A percentile compares a stretch with the other conserved stretches of the same genome.
Evolutionary conservation across 305 asterid species (phyloP).

Genomic region (Fraxinus nigra): DNA sequence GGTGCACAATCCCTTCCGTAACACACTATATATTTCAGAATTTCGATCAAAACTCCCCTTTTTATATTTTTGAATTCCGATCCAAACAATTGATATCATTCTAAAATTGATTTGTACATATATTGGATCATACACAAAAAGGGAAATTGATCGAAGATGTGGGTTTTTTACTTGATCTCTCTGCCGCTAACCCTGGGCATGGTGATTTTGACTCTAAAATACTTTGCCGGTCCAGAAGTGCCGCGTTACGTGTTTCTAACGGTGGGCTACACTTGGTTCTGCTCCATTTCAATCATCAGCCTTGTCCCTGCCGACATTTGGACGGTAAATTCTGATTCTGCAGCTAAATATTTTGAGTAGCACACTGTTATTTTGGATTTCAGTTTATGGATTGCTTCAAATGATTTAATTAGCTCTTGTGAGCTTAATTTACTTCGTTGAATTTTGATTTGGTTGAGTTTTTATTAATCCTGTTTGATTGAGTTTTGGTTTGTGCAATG

Average conservation of each 20-base stretch:
- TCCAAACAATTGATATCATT: not conserved
- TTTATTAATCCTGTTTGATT: not conserved
- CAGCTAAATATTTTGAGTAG: conserved; percentile 1
- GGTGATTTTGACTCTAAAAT: conserved; percentile 77
- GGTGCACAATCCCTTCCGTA: not conserved
- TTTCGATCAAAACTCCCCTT: not conserved
- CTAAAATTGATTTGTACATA: not conserved
- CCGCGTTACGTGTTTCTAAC: conserved; percentile 85
- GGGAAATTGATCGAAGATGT: conserved; percentile 46
- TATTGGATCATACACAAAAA: not conserved
- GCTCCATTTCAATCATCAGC: conserved; percentile 88
- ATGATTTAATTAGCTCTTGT: conserved; percentile 18
- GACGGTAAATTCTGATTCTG: conserved; percentile 56
- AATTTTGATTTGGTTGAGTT: conserved; percentile 14
- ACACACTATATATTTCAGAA: not conserved
- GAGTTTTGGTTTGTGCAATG: not conserved
- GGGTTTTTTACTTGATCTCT: conserved; percentile 98
- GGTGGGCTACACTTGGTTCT: conserved; percentile 97
- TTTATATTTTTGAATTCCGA: not conserved
- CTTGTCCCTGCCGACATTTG: conserved; percentile 98
- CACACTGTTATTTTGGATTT: conserved; percentile 1
- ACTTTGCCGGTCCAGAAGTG: conserved; percentile 93
- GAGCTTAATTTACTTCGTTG: conserved; percentile 22
- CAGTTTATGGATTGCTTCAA: not conserved
- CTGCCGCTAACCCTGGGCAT: conserved; percentile 91